phyloP scores from a whole-genome alignment of 352 stramenopile genomes.

The Thalassiosira mediterranea region DNA sequence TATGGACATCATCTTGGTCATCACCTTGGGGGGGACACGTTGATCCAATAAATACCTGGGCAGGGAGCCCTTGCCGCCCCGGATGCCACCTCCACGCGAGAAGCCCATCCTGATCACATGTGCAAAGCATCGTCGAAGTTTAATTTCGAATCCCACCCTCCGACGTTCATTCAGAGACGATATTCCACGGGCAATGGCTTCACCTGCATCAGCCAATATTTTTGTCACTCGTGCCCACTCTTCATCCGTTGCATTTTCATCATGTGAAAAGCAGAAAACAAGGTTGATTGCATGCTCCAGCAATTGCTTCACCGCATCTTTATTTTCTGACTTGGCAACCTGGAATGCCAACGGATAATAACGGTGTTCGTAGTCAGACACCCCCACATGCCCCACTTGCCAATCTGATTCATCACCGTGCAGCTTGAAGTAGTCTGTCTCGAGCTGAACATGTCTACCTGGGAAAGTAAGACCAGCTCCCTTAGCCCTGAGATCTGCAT shows the following conservation, averaged over 20 bases:
- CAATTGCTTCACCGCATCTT: background rate
- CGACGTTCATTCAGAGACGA: background rate
- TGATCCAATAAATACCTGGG: background rate
- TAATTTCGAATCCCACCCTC: background rate
- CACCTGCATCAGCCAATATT: slow-evolving; percentile 7
- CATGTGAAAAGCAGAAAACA: background rate
- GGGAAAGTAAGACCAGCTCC: background rate
- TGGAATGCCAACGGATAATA: slow-evolving; percentile 13
- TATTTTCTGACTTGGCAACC: slow-evolving; percentile 9
- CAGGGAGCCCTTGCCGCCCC: slow-evolving; percentile 10
- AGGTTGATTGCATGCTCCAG: background rate
- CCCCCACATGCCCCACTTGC: slow-evolving; percentile 5
- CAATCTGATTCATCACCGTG: background rate
- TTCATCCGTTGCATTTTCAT: background rate
- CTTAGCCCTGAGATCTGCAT: background rate
- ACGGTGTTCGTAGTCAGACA: slow-evolving; percentile 14
- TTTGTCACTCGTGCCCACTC: background rate
- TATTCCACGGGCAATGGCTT: slow-evolving; percentile 1
- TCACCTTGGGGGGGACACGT: background rate
- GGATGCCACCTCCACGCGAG: slow-evolving; percentile 5
- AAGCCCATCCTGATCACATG: slow-evolving; percentile 10
- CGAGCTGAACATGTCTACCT: slow-evolving; percentile 3
- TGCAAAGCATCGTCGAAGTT: slow-evolving; percentile 15
- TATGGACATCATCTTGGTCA: slow-evolving; percentile 4
- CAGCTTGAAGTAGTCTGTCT: slow-evolving; percentile 13